Base-by-base conservation (phyloP, 257 asterid genomes). In the Galeopsis tetrahit region DNA sequence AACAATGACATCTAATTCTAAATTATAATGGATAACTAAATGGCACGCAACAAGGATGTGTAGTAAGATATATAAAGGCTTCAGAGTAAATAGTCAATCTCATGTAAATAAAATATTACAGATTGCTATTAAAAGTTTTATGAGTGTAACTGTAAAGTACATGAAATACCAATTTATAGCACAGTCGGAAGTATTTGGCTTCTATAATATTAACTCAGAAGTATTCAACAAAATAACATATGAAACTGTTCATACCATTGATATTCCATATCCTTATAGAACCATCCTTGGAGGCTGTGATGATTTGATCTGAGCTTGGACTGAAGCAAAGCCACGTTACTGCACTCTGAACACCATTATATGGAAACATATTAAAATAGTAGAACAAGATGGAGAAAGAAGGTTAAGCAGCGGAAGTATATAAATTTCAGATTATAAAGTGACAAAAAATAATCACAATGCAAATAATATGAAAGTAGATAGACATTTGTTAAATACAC, bases 201-300 rank as follows among this genome's bases (percentile, higher is more conserved):
- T 38, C 73, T 43, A 44, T 46, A 65, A 53, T 56, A 53, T 40
- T 32, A 10, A 52, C 14, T 53, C 46, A 51, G 63, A 68, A 63
- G 63, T 53, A 56, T 13, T 11, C 39, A 43, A 58, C 11, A 43
- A 57, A 75, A 28, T 4, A 66, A 44, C n/a, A 39, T 42, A n/a
- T 3, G 36, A 68, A 66, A 63, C 67, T 60, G 44, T 46, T 33
- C 87, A 28, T 87, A 92, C 99, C 99, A 60, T 90, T 85, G 79
- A 95, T 90, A 75, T 95, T 95, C 98, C 98, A 95, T 78, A 81
- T 81, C 79, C 99, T 86, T 59, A 95, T 88, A 4, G 96, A 81
- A 55, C 96, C 97, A 78, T 95, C 99, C 91, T 92, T 95, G 35
- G 99, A 95, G 70, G 96, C 91, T 9, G 99, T 95, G 82, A 95